Percentiles rank a stretch among this genome's conserved stretches.
Conservation (phyloP, 2,329 filamentous ascomycete genomes). For the Chaetomium sp. region DNA sequence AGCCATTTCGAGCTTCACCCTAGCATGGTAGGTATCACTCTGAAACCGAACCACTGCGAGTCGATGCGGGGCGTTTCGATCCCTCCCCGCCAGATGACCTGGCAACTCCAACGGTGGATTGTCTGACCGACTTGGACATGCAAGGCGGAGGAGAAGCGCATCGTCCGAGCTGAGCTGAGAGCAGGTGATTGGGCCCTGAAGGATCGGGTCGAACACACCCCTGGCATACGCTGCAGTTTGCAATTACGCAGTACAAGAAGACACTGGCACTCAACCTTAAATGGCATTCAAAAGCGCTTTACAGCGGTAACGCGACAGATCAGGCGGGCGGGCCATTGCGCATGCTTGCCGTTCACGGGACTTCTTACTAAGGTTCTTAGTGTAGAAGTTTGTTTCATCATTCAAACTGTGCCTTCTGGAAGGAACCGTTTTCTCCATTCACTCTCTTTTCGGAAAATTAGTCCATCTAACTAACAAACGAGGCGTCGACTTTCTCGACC, state of each 20-base stretch:
- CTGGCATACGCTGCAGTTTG: constrained; percentile 13
- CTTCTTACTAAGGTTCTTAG: too few relatives aligned
- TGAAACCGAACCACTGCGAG: neutral
- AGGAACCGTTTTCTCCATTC: neutral
- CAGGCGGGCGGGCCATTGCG: constrained; percentile 20
- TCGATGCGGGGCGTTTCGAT: neutral
- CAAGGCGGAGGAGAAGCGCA: constrained; percentile 11
- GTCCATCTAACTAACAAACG: neutral
- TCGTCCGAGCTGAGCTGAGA: constrained; percentile 15
- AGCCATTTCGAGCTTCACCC: neutral
- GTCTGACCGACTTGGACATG: constrained; percentile 21
- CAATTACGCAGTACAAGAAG: neutral
- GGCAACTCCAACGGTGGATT: constrained; percentile 14
- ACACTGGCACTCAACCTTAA: neutral
- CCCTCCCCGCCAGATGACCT: constrained; percentile 18
- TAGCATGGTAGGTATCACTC: neutral
- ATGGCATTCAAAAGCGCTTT: constrained; percentile 10
- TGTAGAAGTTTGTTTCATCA: constrained; percentile 13
- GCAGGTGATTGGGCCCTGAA: constrained; percentile 23
- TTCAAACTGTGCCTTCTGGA: constrained; percentile 6
- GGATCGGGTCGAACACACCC: neutral
- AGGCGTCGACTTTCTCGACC: neutral
- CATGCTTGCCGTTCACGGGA: constrained; percentile 6
- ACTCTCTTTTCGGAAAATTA: neutral
- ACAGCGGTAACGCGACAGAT: constrained; percentile 9